Evolutionary conservation across 441 rosid genomes (phyloP).

Genomic region (Omphalea diandra): DNA sequence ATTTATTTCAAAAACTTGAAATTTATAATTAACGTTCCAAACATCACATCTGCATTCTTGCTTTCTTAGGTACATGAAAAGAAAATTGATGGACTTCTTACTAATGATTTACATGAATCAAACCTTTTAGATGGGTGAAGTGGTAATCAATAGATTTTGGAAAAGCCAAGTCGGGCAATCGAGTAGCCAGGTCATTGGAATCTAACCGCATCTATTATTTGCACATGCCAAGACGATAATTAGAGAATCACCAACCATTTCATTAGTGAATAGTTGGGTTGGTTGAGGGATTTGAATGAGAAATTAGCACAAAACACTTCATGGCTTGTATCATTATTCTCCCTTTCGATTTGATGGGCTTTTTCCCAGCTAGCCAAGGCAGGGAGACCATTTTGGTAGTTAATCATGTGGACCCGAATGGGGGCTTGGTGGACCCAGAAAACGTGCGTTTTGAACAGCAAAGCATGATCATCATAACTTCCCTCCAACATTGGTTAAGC

Average conservation of each 20-base stretch:
- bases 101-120: too few relatives aligned
- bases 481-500: constrained; percentile 10
- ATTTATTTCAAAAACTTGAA: too few relatives aligned
- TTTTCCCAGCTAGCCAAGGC: constrained; percentile 17
- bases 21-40: too few relatives aligned
- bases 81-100: too few relatives aligned
- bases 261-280: not conserved
- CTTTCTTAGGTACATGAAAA: too few relatives aligned
- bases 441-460: constrained; percentile 4
- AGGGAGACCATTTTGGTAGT: not conserved
- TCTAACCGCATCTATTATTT: constrained; percentile 22
- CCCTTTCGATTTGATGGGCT: constrained; percentile 24
- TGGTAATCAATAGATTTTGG: not conserved
- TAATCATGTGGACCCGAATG: constrained; percentile 9
- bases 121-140: not conserved
- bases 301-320: not conserved
- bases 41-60: too few relatives aligned
- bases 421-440: constrained; percentile 14
- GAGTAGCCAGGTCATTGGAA: constrained; percentile 28
- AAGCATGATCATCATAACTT: constrained; percentile 11
- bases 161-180: not conserved
- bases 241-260: constrained; percentile 17
- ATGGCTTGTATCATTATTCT: not conserved
- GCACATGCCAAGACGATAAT: constrained; percentile 32
- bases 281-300: not conserved